Percentiles rank a stretch among this genome's conserved stretches.
Conservation (phyloP, 805 yeast species). For the Teunomyces aglyptinius region DNA sequence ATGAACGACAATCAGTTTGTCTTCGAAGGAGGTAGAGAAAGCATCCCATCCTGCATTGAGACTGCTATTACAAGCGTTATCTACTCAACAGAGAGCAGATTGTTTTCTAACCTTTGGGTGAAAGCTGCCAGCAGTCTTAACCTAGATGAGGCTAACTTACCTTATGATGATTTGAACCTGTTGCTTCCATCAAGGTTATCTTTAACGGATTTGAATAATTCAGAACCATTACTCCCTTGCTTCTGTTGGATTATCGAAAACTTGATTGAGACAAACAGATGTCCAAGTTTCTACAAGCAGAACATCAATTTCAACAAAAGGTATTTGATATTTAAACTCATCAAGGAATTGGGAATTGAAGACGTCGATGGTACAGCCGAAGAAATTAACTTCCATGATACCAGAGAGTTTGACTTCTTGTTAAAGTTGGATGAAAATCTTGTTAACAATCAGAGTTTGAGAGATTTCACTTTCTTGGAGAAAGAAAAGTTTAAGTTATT, state of each 20-base stretch:
- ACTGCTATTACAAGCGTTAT: slow-evolving; percentile 72
- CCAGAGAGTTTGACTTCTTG: slow-evolving; percentile 51
- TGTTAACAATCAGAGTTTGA: slow-evolving; percentile 30
- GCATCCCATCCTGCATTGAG: slow-evolving; percentile 81
- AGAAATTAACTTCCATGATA: slow-evolving; percentile 28
- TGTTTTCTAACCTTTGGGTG: slow-evolving; percentile 68
- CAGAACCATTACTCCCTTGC: slow-evolving; percentile 68
- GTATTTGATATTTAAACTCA: slow-evolving; percentile 37
- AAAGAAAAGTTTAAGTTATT: slow-evolving; percentile 28
- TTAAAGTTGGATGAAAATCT: slow-evolving; percentile 43
- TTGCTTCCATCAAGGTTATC: slow-evolving; percentile 31
- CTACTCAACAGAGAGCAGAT: slow-evolving; percentile 76
- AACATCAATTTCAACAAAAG: slow-evolving; percentile 82
- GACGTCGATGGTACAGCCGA: slow-evolving; percentile 25
- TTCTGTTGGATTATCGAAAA: slow-evolving; percentile 90
- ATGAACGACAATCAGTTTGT: slow-evolving; percentile 52
- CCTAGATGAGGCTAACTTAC: slow-evolving; percentile 9
- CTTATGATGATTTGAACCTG: slow-evolving; percentile 27
- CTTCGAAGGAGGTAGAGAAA: slow-evolving; percentile 33
- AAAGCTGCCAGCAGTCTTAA: slow-evolving; percentile 44
- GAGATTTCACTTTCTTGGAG: slow-evolving; percentile 32
- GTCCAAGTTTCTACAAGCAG: slow-evolving; percentile 73
- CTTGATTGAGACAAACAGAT: slow-evolving; percentile 56
- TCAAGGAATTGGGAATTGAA: slow-evolving; percentile 39
- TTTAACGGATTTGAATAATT: slow-evolving; percentile 23